These are phyloP conservation scores for Diutina ranongensis DNA, from an alignment of 1,139 yeast genomes.

Conservation along the genomic window DNA sequence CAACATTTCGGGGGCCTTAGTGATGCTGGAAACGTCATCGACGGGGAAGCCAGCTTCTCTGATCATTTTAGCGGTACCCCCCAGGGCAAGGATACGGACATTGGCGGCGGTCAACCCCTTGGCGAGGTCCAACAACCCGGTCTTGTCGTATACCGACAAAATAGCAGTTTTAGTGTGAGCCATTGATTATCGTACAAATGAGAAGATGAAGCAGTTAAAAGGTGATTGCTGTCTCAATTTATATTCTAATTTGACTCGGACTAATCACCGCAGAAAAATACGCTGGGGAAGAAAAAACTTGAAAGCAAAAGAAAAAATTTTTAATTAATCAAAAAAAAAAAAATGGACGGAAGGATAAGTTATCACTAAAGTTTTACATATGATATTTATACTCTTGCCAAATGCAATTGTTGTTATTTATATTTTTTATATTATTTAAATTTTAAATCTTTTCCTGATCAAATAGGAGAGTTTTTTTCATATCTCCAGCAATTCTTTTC, in stretches of 20 bases:
- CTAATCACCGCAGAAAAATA: no score
- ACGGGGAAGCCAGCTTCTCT: constrained; percentile 98
- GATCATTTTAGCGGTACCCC: constrained; percentile 90
- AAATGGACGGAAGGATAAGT: no score
- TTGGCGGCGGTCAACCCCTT: constrained; percentile 83
- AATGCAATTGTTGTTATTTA: no score
- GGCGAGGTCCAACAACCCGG: constrained; percentile 90
- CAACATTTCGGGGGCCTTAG: constrained; percentile 98
- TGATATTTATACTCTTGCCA: no score
- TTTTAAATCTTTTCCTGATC: no score
- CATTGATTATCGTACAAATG: constrained; percentile 12
- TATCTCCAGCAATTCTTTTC: no score
- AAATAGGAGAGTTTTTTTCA: no score
- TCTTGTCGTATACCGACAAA: constrained; percentile 92
- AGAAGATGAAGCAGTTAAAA: background rate
- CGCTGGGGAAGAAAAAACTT: no score
- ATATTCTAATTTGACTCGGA: constrained; percentile 1
- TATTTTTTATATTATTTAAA: no score
- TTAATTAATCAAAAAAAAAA: no score
- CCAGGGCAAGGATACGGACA: constrained; percentile 89
- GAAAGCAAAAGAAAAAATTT: background rate
- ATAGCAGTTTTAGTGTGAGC: constrained; percentile 73
- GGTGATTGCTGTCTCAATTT: constrained; percentile 3
- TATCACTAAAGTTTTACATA: no score
- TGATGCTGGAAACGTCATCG: constrained; percentile 86